These are phyloP conservation scores for Conoideocrella luteorostrata DNA, from an alignment of 2,329 filamentous ascomycete species.

Conservation along the genomic window DNA sequence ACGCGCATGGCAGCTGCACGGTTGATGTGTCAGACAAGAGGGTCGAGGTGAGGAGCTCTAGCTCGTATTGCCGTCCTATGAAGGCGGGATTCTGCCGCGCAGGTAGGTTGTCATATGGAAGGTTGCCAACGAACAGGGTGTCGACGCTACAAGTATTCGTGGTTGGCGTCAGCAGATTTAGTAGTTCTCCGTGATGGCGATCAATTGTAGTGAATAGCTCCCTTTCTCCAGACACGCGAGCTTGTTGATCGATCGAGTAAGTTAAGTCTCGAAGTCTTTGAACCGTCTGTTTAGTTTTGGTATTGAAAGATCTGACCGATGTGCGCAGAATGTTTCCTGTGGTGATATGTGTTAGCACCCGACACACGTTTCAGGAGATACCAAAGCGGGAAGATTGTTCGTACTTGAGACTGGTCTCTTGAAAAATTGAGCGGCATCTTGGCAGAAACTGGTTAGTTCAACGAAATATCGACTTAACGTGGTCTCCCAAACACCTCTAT, in stretches of 20 bases:
- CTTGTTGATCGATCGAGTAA: not conserved
- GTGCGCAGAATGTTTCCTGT: not conserved
- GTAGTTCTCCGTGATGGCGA: not conserved
- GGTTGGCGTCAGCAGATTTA: not conserved
- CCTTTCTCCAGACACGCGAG: not conserved
- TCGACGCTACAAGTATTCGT: too few species aligned
- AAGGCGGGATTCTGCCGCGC: not conserved
- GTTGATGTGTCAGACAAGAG: not conserved
- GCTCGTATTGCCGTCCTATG: not conserved
- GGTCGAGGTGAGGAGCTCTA: not conserved
- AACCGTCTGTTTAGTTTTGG: not conserved
- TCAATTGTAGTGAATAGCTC: not conserved
- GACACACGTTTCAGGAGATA: not conserved
- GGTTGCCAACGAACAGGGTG: not conserved
- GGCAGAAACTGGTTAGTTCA: not conserved
- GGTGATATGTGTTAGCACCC: not conserved
- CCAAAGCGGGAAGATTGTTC: not conserved
- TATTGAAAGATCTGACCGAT: not conserved
- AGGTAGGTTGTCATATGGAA: not conserved
- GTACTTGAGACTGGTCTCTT: not conserved
- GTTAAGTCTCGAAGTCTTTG: not conserved
- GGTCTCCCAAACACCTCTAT: not conserved
- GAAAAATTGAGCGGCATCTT: not conserved
- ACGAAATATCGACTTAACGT: not conserved
- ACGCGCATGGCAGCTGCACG: not conserved